These are phyloP conservation scores for Rhynchospora breviuscula DNA, from an alignment of 176 grass and related monocot genomes.

Conservation along the genomic window DNA sequence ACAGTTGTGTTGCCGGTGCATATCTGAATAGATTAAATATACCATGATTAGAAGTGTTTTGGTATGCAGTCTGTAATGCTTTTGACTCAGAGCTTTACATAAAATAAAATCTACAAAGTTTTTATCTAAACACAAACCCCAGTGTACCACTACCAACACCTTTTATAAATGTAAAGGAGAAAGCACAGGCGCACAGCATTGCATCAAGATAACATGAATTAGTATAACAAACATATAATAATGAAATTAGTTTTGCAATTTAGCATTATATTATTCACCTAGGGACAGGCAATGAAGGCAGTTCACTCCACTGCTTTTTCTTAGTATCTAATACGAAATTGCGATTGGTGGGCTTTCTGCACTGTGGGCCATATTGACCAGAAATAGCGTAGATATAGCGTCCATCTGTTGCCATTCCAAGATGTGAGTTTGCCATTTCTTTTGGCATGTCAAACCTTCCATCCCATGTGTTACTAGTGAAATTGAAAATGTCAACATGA, in stretches of 20 bases:
- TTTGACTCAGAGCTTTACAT: neutral
- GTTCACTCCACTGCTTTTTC: constrained; percentile 49
- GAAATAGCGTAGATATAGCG: constrained; percentile 76
- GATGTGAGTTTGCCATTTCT: constrained; percentile 80
- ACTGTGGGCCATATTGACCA: constrained; percentile 77
- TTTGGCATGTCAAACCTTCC: constrained; percentile 69
- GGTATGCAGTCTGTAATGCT: neutral
- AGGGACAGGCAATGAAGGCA: constrained; percentile 67
- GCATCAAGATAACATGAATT: neutral
- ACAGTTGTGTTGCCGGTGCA: constrained; percentile 89
- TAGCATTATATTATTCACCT: constrained; percentile 33
- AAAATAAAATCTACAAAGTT: neutral
- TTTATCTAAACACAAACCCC: neutral
- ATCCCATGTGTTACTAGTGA: constrained; percentile 61
- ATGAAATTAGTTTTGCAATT: neutral
- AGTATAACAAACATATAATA: neutral
- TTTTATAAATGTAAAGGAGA: neutral
- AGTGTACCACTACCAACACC: neutral
- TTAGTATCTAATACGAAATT: constrained; percentile 81
- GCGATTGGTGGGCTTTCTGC: constrained; percentile 44
- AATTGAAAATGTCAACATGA: constrained; percentile 88
- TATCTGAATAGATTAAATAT: constrained; percentile 40
- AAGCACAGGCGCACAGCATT: neutral
- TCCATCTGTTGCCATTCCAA: constrained; percentile 75
- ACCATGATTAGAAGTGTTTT: neutral